Base-by-base conservation (phyloP, 1,139 yeast genomes). In the Kodamaea ohmeri region DNA sequence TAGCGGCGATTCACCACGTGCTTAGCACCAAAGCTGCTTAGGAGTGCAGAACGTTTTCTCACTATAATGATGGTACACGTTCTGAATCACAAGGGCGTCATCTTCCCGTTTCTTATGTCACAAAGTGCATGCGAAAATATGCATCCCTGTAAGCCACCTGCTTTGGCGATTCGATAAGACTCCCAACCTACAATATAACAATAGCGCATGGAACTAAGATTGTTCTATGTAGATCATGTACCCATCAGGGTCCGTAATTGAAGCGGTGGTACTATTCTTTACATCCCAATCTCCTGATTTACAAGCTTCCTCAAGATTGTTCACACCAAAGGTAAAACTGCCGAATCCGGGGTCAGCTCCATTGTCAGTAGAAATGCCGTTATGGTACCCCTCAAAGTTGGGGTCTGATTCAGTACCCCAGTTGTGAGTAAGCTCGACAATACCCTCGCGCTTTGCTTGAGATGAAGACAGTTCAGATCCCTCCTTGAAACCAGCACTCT, bases 331-430 rank as follows among this genome's bases (percentile, higher is more conserved):
- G 52, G 95, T 86, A 42, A 85, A 73, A 63, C 90, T 96, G 25
- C 12, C 14, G n/a, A 75, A 92, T 12, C 97, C 97, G 53, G 78
- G 82, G 14, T 83, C 80, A 29, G 78, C 73, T 13, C 80, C 80
- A 39, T 65, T 57, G 29, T 62, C 73, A 24, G 72, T 66, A 35
- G 64, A 53, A 59, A 89, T 88, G 41, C 96, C 95, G 49, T 81
- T 85, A 61, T 89, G 95, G 63, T 92, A 92, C 32, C 32, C 32
- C 39, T 68, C 60, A 63, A 88, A 85, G 11, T 73, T 71, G 9
- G 75, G 71, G 46, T 90, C 96, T 19, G 66, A 56, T 58, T 92
- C 98, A 13, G 97, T 86, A 19, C 97, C 98, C 83, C 89, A 89
- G 65, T 92, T 92, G 67, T 88, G 94, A 33, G 97, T 90, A 56